Conservation (phyloP, 495 filamentous ascomycete genomes). For the Aspergillus steynii region DNA sequence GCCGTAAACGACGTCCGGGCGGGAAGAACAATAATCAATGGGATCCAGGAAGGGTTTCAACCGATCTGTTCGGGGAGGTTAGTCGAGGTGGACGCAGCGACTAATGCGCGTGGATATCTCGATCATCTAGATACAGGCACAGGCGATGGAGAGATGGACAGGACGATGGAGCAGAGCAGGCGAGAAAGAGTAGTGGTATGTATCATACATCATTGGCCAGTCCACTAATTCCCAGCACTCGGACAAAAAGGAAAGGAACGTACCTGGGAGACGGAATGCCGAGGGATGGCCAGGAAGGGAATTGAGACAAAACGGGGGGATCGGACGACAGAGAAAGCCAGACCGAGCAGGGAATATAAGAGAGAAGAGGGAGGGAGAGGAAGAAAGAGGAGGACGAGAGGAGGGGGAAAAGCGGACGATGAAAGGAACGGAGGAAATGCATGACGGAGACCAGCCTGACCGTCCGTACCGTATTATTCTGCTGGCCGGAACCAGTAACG, state of each 20-base stretch:
- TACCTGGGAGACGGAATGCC: not conserved
- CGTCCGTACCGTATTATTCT: not conserved
- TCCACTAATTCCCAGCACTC: not conserved
- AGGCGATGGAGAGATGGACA: no score
- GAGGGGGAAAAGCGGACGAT: conserved; percentile 8
- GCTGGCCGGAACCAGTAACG: no score
- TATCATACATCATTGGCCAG: not conserved
- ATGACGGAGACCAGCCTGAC: conserved; percentile 5
- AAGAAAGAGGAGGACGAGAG: conserved; percentile 8
- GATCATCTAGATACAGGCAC: not conserved
- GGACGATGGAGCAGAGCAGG: no score
- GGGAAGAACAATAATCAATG: conserved; percentile 8
- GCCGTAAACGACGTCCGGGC: conserved; percentile 25
- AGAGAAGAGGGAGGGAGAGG: conserved; percentile 13
- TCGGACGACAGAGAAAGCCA: conserved; percentile 20
- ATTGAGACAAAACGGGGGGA: not conserved
- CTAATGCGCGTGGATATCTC: not conserved
- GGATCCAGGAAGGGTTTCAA: not conserved
- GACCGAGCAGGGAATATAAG: conserved; percentile 13
- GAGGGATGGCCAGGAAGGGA: not conserved
- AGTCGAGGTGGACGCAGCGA: not conserved
- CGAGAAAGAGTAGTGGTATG: not conserved
- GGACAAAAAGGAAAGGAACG: not conserved
- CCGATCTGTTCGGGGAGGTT: not conserved
- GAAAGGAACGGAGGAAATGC: conserved; percentile 9